Evolutionary conservation across 2,329 filamentous ascomycete genomes (phyloP).

Genomic region (Dactylellina parvicollis): DNA sequence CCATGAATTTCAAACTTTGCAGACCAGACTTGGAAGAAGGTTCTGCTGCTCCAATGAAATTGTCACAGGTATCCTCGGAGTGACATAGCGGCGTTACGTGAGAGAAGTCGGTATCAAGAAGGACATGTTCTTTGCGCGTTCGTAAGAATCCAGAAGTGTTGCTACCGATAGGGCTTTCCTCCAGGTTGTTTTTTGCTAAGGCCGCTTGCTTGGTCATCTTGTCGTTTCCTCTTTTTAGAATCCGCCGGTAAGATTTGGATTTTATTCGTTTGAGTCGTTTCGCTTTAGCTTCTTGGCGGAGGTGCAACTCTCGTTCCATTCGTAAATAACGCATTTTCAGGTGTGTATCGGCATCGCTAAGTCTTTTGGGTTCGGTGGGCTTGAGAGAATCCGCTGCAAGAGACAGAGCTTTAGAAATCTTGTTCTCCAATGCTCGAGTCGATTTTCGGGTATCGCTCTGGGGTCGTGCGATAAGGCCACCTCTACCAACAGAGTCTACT

Average conservation of each 20-base stretch:
- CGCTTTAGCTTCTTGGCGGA: constrained; percentile 85
- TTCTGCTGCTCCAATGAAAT: constrained; percentile 59
- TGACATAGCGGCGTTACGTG: too few species aligned
- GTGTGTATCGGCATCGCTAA: constrained; percentile 63
- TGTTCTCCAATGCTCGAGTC: constrained; percentile 5
- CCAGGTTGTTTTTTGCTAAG: constrained; percentile 64
- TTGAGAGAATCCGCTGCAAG: neutral
- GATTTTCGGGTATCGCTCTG: constrained; percentile 66
- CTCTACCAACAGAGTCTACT: constrained; percentile 65
- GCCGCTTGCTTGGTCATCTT: constrained; percentile 60
- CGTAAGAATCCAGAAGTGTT: too few species aligned
- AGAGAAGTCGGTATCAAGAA: too few species aligned
- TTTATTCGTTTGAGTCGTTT: constrained; percentile 99
- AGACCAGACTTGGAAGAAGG: constrained; percentile 69
- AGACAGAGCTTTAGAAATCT: constrained; percentile 10
- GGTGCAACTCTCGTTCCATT: constrained; percentile 82
- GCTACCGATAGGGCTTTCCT: constrained; percentile 64
- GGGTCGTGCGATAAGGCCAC: constrained; percentile 66
- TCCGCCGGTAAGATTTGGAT: constrained; percentile 90
- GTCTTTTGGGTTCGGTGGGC: constrained; percentile 76
- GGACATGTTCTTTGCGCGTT: too few species aligned
- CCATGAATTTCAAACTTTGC: constrained; percentile 92
- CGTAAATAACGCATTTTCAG: constrained; percentile 71
- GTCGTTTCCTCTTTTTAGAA: constrained; percentile 82
- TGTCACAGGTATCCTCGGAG: too few species aligned